Percentiles rank a stretch among this genome's conserved stretches.
Conservation (phyloP, 805 yeast genomes). For the Starmerella bombicola region DNA sequence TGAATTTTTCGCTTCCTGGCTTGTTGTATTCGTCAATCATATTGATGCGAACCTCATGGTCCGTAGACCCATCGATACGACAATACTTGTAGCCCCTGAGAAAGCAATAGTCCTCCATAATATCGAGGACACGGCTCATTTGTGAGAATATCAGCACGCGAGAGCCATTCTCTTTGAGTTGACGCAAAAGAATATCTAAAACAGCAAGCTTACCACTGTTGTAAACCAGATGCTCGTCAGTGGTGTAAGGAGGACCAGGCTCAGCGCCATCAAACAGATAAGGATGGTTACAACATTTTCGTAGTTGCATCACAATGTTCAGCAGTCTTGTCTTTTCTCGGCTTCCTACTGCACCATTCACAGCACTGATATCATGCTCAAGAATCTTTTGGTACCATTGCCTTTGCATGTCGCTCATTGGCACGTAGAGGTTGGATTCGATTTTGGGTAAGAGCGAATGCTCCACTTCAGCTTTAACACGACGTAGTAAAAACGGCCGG, state of each 20-base stretch:
- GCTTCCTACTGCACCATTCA: constrained; percentile 89
- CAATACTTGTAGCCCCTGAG: constrained; percentile 76
- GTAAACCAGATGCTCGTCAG: constrained; percentile 84
- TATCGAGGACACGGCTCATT: constrained; percentile 82
- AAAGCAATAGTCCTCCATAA: constrained; percentile 81
- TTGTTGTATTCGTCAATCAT: constrained; percentile 87
- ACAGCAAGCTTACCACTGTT: constrained; percentile 88
- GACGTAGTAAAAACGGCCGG: constrained; percentile 74
- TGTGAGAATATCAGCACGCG: constrained; percentile 86
- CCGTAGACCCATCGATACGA: constrained; percentile 86
- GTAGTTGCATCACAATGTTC: constrained; percentile 90
- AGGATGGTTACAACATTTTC: constrained; percentile 96
- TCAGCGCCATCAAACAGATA: constrained; percentile 98
- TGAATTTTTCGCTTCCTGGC: constrained; percentile 69
- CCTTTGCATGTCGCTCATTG: constrained; percentile 91
- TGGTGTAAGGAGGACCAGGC: constrained; percentile 95
- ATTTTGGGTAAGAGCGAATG: constrained; percentile 80
- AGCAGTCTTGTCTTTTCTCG: constrained; percentile 82
- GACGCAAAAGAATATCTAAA: constrained; percentile 66
- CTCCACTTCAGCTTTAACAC: constrained; percentile 90
- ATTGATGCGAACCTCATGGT: constrained; percentile 81
- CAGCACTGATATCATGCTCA: constrained; percentile 91
- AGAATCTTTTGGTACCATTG: constrained; percentile 80
- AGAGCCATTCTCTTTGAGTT: constrained; percentile 64
- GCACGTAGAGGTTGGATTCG: constrained; percentile 79